Base-by-base conservation (phyloP, 306 rosid genomes). In the Datisca glomerata region DNA sequence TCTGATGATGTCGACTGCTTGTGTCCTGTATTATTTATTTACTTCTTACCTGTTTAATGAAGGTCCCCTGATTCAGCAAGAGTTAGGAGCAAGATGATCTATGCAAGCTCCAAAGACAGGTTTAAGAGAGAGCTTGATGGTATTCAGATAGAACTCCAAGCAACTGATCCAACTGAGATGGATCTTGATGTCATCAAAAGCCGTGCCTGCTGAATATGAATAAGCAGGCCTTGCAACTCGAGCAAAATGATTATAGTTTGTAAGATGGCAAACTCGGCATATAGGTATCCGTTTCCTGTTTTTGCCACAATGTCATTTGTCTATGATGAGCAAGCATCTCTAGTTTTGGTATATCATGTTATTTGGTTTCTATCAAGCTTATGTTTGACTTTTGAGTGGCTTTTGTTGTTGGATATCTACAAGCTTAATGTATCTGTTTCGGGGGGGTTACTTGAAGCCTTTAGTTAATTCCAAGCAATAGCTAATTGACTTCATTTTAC, bases 121-220 rank as follows among this genome's bases (percentile, higher is more conserved):
- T 83, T 83, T 53, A 78, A 78, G 91, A 83, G 94, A 66, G 94
- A 83, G 67, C 91, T 83, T 32, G 94, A 83, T 67, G 94, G 94
- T 15, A 78, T 83, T 63, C 85, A 83, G 62, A 5, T 83, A 17
- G 94, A 75, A 61, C 68, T 79, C 73, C 91, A 83, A 61, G 91
- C 91, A 49, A 83, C 94, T 13, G 94, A 83, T 59, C 79, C 91
- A 16, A 72, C 91, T 43, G 94, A 83, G 73, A 83, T 83, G 73
- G 78, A 65, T 24, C 73, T 83, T 31, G 94, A 78, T 57, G 91
- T 83, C 56, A 69, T 83, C 45, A 71, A 48, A 59, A 67, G 94
- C 71, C 94, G 85, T 43, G 91, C 47, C 63, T 65, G 43, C 69
- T 78, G 62, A 78, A 50, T 33, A 45, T 41, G 57, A 45, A 51